These are phyloP conservation scores for Mycena olivaceomarginata DNA, from an alignment of 768 basidiomycete species.

Conservation along the genomic window DNA sequence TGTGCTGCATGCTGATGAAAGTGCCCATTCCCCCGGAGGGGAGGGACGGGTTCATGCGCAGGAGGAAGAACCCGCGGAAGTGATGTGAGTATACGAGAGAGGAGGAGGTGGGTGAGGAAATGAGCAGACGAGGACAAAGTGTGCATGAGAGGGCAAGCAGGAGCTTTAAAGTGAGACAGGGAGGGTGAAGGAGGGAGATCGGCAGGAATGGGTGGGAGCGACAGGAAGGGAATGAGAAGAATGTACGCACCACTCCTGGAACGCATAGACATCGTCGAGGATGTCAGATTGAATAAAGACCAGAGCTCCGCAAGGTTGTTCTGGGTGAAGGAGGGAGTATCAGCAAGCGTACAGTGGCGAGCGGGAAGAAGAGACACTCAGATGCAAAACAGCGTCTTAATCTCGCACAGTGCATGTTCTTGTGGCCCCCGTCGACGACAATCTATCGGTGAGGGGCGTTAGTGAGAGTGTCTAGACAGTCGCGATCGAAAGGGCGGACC, in stretches of 20 bases:
- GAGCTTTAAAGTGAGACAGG: too few species aligned
- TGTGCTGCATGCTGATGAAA: constrained; percentile 88
- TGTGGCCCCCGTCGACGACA: constrained; percentile 95
- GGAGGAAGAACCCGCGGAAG: constrained; percentile 80
- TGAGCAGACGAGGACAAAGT: neutral
- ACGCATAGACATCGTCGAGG: constrained; percentile 92
- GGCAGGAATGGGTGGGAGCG: neutral
- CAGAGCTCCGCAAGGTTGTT: constrained; percentile 97
- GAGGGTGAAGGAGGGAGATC: neutral
- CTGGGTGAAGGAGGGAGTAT: constrained; percentile 60
- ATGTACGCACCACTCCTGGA: constrained; percentile 85
- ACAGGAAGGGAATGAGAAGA: constrained; percentile 6
- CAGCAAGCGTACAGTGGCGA: constrained; percentile 8
- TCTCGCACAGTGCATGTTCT: constrained; percentile 94
- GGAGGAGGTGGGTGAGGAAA: neutral
- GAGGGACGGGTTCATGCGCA: constrained; percentile 74
- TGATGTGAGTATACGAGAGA: too few species aligned
- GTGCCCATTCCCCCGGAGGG: constrained; percentile 75
- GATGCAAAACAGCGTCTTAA: constrained; percentile 97
- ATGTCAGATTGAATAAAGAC: constrained; percentile 98
- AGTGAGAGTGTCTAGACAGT: neutral
- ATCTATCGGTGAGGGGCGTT: constrained; percentile 81
- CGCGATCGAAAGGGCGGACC: too few species aligned
- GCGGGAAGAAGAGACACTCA: neutral
- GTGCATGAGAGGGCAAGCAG: too few species aligned